Evolutionary conservation across 306 rosid genomes (phyloP).

Genomic region (Rosa lucieae): DNA sequence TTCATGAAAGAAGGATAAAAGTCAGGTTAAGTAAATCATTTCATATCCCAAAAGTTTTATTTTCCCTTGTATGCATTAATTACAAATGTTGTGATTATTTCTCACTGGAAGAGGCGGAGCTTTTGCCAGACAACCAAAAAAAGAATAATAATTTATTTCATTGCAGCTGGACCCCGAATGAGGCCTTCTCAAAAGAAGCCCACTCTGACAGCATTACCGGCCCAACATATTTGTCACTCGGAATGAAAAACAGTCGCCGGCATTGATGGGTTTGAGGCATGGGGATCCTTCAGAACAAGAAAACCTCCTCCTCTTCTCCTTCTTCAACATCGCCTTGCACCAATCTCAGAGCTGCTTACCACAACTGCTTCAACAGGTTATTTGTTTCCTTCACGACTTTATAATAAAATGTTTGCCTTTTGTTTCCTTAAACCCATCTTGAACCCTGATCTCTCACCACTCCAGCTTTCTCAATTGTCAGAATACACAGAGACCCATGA

Average conservation of each 20-base stretch:
- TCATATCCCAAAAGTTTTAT: too few relatives aligned
- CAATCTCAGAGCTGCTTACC: conserved; percentile 68
- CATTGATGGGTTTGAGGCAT: neutral
- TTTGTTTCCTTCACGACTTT: neutral
- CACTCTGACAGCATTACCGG: neutral
- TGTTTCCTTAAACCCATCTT: conserved; percentile 18
- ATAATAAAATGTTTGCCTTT: neutral
- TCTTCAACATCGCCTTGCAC: conserved; percentile 71
- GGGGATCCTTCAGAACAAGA: conserved; percentile 37
- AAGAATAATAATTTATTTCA: too few relatives aligned
- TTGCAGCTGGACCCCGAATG: too few relatives aligned
- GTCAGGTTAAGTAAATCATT: too few relatives aligned
- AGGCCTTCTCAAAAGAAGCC: neutral
- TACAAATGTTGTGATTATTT: too few relatives aligned
- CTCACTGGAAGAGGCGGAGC: too few relatives aligned
- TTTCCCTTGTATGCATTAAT: too few relatives aligned
- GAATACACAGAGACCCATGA: neutral
- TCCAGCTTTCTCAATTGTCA: neutral
- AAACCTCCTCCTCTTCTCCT: conserved; percentile 36
- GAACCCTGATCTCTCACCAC: conserved; percentile 25
- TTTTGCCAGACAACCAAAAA: too few relatives aligned
- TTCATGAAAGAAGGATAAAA: too few relatives aligned
- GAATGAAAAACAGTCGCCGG: neutral
- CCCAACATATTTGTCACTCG: neutral
- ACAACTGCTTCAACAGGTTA: conserved; percentile 87